Conservation (phyloP, 371 early-diverging fungal genomes). For the Apophysomyces ossiformis region DNA sequence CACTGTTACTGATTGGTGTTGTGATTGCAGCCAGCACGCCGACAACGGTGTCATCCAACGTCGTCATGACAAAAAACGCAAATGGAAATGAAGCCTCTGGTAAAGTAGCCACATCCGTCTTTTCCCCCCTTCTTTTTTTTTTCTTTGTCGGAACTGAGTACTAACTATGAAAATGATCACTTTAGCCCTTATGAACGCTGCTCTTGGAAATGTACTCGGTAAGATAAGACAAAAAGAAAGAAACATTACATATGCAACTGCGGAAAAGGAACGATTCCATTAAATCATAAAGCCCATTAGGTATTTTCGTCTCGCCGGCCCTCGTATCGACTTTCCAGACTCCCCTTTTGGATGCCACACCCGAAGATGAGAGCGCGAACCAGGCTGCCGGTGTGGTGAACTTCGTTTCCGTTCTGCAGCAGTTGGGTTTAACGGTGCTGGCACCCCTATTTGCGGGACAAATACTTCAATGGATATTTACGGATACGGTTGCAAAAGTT, state of each 20-base stretch:
- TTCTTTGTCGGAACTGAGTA: background rate
- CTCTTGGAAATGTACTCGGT: constrained; percentile 65
- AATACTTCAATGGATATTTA: constrained; percentile 54
- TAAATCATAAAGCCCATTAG: constrained; percentile 19
- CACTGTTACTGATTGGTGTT: constrained; percentile 59
- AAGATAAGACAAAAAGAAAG: background rate
- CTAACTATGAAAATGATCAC: background rate
- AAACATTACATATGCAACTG: background rate
- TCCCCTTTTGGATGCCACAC: constrained; percentile 43
- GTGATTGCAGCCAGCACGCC: constrained; percentile 69
- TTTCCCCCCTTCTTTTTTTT: background rate
- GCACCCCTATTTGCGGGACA: constrained; percentile 66
- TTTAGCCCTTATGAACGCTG: constrained; percentile 67
- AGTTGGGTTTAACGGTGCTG: constrained; percentile 64
- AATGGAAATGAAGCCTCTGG: constrained; percentile 66
- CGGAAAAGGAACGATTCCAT: background rate
- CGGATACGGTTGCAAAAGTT: constrained; percentile 47
- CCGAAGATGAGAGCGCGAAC: constrained; percentile 32
- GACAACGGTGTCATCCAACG: constrained; percentile 76
- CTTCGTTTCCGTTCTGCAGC: constrained; percentile 52
- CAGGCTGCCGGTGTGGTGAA: constrained; percentile 47
- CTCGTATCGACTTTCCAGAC: constrained; percentile 48
- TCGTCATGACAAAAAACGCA: constrained; percentile 73
- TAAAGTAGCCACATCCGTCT: constrained; percentile 14
- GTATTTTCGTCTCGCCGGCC: constrained; percentile 69